Evolutionary conservation across 108 stramenopile genomes (phyloP).

Genomic region (Skeletonema tropicum): DNA sequence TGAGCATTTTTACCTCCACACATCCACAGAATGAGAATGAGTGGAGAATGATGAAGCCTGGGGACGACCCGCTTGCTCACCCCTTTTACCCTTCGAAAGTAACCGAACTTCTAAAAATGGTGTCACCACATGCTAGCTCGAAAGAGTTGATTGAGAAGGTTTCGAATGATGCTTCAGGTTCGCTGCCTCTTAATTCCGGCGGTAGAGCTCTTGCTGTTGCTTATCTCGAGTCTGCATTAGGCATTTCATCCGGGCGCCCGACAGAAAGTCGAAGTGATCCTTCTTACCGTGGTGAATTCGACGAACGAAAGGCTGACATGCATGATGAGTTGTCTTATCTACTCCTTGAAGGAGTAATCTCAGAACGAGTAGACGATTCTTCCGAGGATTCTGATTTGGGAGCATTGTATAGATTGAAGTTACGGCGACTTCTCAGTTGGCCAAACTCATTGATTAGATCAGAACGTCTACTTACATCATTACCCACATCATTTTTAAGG

Average conservation of each 20-base stretch:
- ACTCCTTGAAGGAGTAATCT: constrained; percentile 86
- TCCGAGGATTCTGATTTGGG: constrained; percentile 70
- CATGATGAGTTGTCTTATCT: constrained; percentile 87
- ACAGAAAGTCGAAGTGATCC: constrained; percentile 50
- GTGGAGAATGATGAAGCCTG: constrained; percentile 62
- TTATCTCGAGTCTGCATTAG: constrained; percentile 84
- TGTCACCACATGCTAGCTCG: constrained; percentile 26
- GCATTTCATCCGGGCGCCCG: constrained; percentile 76
- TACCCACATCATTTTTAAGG: constrained; percentile 80
- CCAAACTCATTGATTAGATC: constrained; percentile 72
- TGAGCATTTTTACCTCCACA: constrained; percentile 80
- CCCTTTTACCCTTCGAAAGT: constrained; percentile 66
- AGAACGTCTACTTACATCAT: constrained; percentile 67
- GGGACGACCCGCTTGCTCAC: constrained; percentile 73
- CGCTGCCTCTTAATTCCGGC: constrained; percentile 78
- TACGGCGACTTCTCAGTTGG: constrained; percentile 80
- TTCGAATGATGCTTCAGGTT: not conserved
- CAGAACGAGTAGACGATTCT: constrained; percentile 73
- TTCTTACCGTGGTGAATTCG: constrained; percentile 31
- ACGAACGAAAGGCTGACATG: constrained; percentile 68
- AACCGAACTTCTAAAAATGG: constrained; percentile 73
- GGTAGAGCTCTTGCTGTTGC: constrained; percentile 74
- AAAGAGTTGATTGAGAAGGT: not conserved
- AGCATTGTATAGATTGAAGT: constrained; percentile 69
- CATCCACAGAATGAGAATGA: constrained; percentile 81